These are phyloP conservation scores for Phytophthora aleatoria DNA, from an alignment of 352 stramenopile species.

Conservation along the genomic window DNA sequence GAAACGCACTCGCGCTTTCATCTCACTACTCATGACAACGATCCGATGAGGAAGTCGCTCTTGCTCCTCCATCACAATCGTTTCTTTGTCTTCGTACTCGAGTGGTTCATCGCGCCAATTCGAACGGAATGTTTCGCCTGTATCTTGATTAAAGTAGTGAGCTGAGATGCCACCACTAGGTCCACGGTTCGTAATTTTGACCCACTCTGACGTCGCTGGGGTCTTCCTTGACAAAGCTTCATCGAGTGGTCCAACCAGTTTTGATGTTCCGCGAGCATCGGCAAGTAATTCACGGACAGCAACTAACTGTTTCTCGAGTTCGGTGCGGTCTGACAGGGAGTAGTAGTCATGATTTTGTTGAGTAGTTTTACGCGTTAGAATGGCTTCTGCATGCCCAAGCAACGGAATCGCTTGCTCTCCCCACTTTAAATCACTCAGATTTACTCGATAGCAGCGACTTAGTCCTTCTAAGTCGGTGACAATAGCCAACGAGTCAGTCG, in stretches of 20 bases:
- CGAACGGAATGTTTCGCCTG: conserved; percentile 35
- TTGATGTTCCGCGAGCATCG: conserved; percentile 4
- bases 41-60: conserved; percentile 41
- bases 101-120: conserved; percentile 43
- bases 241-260: conserved; percentile 27
- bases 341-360: conserved; percentile 14
- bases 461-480: conserved; percentile 43
- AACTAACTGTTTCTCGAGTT: conserved; percentile 27
- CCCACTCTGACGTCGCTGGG: conserved; percentile 65
- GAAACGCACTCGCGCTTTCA: conserved; percentile 22
- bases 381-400: conserved; percentile 24
- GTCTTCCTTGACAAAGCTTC: conserved; percentile 38
- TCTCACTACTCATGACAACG: conserved; percentile 44
- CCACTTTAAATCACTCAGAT: conserved; percentile 24
- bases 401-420: conserved; percentile 21
- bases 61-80: conserved; percentile 28
- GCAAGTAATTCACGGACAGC: conserved; percentile 18
- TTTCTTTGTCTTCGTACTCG: conserved; percentile 58
- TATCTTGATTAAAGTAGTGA: conserved; percentile 76
- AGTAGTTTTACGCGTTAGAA: conserved; percentile 22
- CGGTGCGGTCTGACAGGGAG: conserved; percentile 4
- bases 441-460: conserved; percentile 47
- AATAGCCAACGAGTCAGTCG: conserved; percentile 19
- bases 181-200: conserved; percentile 35
- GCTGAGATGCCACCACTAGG: conserved; percentile 1